Base-by-base conservation (phyloP, 352 stramenopile species). In the Pythium chondricola region DNA sequence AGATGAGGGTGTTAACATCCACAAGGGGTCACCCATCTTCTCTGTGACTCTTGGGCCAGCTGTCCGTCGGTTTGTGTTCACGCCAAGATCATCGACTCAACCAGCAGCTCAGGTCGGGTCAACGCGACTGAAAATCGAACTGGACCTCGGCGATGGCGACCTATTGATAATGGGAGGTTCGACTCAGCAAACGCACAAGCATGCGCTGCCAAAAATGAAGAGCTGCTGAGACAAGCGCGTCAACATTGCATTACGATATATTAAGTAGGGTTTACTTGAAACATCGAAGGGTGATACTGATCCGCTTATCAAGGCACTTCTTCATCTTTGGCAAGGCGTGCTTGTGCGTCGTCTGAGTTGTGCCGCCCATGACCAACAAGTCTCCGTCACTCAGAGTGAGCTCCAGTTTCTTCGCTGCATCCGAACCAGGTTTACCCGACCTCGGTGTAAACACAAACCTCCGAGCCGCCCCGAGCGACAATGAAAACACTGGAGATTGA, bases 261-360 rank as follows among this genome's bases (percentile, higher is more conserved):
- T 13, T 33, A 33, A 8, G 29, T 33, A 33, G 29, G 8, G 13
- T 33, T 33, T 33, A 33, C 30, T 58, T 52, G 48, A 80, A 81
- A 50, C 70, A 83, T 8, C 69, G 69, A 31, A 84, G 44, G 2
- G 69, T 84, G 47, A 81, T 41, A 39, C 68, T 81, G 41, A 84
- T 67, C 5, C 72, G 66, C 6, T 58, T 58, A 6, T 65, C 55
- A 11, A 24, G 31, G 31, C 72, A 77, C 33, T 43, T 30, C 25
- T 71, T 66, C 72, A 79, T 81, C 52, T 85, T 93, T 3, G 82
- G 82, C n/a, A 91, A 55, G 52, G 79, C 77, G 37, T 93, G 82
- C 35, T 88, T 88, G 69, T 87, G 75, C 30, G 76, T 86, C 47
- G 60, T 54, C 54, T 93, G 79, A 18, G 70, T 86, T 8, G 63